phyloP scores from a whole-genome alignment of 2,329 filamentous ascomycete genomes.

The Botrytis aclada region DNA sequence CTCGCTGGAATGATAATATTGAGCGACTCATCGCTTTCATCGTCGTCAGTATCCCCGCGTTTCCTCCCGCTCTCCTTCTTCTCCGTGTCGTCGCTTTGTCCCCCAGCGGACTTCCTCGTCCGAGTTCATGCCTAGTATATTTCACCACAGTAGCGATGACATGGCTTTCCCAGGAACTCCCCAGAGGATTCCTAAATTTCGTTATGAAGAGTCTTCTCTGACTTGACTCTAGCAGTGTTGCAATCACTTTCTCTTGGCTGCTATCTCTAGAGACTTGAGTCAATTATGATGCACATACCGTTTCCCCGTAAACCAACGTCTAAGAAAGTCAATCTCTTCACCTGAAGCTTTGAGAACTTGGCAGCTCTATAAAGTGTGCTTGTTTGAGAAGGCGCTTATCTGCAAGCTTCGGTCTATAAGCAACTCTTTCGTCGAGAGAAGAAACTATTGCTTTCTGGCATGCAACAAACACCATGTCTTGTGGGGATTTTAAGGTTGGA shows the following conservation, averaged over 20 bases:
- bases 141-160: not conserved
- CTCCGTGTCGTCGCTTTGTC: not conserved
- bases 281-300: not conserved
- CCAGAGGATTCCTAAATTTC: not conserved
- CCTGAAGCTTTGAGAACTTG: not conserved
- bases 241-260: not conserved
- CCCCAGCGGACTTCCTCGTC: not conserved
- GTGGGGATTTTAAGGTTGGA: not conserved
- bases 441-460: not conserved
- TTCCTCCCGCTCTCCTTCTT: not conserved
- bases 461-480: not conserved
- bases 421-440: too few relatives aligned
- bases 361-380: not conserved
- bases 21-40: not conserved
- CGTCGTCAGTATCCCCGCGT: not conserved
- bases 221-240: not conserved
- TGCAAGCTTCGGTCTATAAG: too few relatives aligned
- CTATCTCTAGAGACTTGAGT: accelerated
- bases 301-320: not conserved
- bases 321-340: not conserved
- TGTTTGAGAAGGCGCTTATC: too few relatives aligned
- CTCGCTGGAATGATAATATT: not conserved
- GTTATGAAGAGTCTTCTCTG: not conserved
- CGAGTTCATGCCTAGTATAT: not conserved
- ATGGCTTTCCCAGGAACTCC: not conserved